A percentile compares a stretch with the other conserved stretches of the same genome.
Evolutionary conservation across 2,329 filamentous ascomycete genomes (phyloP).

Genomic region (Aspergillus latus): DNA sequence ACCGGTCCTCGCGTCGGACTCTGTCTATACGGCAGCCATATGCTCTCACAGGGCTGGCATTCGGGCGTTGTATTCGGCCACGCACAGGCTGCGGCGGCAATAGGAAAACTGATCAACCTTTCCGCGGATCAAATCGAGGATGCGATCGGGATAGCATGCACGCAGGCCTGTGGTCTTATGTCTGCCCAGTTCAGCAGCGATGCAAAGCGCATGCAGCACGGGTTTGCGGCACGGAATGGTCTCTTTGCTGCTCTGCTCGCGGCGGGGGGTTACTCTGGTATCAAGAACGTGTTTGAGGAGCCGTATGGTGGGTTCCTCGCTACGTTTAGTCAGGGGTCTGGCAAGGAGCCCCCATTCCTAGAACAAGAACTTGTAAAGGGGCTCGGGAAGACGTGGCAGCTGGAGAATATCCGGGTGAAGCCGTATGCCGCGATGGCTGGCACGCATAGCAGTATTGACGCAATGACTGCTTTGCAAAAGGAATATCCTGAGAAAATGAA

Average conservation of each 20-base stretch:
- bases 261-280: slow-evolving; percentile 42
- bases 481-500: background rate
- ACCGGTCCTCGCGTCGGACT: slow-evolving; percentile 41
- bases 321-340: slow-evolving; percentile 38
- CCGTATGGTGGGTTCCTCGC: slow-evolving; percentile 46
- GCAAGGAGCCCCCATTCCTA: slow-evolving; percentile 28
- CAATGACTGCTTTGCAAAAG: background rate
- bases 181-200: slow-evolving; percentile 46
- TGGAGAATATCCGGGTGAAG: slow-evolving; percentile 2
- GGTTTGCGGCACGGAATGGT: slow-evolving; percentile 47
- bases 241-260: slow-evolving; percentile 44
- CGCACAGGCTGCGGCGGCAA: slow-evolving; percentile 34
- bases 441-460: slow-evolving; percentile 1
- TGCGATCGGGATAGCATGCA: slow-evolving; percentile 18
- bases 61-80: slow-evolving; percentile 44
- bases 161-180: slow-evolving; percentile 38
- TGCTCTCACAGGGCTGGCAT: slow-evolving; percentile 45
- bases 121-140: slow-evolving; percentile 31
- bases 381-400: slow-evolving; percentile 4
- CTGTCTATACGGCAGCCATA: slow-evolving; percentile 39
- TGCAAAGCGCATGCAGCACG: slow-evolving; percentile 50
- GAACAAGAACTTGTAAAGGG: slow-evolving; percentile 12
- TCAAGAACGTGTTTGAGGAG: slow-evolving; percentile 44
- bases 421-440: slow-evolving; percentile 9
- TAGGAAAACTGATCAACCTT: slow-evolving; percentile 35